Evolutionary conservation across 1,284 basidiomycete genomes (phyloP).

Genomic region (Ceratobasidium sp.): DNA sequence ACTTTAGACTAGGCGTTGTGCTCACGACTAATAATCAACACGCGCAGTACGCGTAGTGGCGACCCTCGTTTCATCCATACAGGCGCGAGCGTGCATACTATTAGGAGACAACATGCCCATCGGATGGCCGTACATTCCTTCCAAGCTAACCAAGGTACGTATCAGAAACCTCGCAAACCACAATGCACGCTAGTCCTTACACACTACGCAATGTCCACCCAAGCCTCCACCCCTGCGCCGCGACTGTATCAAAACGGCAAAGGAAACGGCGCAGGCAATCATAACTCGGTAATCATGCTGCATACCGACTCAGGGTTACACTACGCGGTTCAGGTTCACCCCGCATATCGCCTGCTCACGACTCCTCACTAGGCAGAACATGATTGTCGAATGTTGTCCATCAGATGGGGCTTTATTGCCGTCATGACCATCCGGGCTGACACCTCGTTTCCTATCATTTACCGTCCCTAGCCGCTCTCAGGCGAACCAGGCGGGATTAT

Average conservation of each 20-base stretch:
- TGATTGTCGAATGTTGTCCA: too few species aligned
- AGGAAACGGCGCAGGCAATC: slow-evolving; percentile 36
- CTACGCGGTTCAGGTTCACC: too few species aligned
- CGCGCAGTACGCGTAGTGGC: background rate
- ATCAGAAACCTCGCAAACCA: slow-evolving; percentile 27
- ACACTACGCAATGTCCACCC: slow-evolving; percentile 20
- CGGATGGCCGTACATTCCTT: slow-evolving; percentile 5
- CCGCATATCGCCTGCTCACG: too few species aligned
- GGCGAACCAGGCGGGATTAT: slow-evolving; percentile 2
- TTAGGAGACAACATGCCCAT: background rate
- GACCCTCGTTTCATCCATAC: slow-evolving; percentile 12
- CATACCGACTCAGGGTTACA: slow-evolving; percentile 25
- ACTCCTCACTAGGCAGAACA: too few species aligned
- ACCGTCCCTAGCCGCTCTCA: background rate
- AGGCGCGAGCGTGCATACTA: background rate
- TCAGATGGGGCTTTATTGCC: too few species aligned
- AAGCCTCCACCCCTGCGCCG: slow-evolving; percentile 33
- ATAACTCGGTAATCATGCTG: slow-evolving; percentile 38
- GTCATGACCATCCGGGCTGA: background rate
- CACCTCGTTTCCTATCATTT: background rate
- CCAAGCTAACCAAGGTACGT: background rate
- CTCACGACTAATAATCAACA: slow-evolving; percentile 42
- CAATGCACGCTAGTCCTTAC: slow-evolving; percentile 26
- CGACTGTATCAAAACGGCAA: slow-evolving; percentile 15
- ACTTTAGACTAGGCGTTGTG: slow-evolving; percentile 2